Base-by-base conservation (phyloP, 73 alveolate species). In the Tetrahymena thermophila region DNA sequence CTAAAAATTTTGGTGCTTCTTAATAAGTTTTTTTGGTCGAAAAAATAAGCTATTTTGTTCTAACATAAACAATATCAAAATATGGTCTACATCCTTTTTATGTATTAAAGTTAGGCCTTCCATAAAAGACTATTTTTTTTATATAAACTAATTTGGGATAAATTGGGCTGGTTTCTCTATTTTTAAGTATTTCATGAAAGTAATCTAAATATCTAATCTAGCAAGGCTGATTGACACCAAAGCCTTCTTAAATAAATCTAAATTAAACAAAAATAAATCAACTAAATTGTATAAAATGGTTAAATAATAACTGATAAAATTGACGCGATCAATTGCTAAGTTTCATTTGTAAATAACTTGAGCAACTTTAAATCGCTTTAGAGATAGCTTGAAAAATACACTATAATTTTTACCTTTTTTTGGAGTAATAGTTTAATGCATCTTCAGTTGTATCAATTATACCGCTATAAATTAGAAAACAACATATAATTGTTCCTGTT, bases 401-500 rank as follows among this genome's bases (percentile, higher is more conserved):
- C 15, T 8, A 9, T 21, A 17, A n/a, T 23, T 9, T 71, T 71
- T 71, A 71, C 89, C 95, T 96, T 85, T 97, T 96, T 94, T 96
- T 94, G 5, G 98, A 97, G 93, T 98, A 98, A 93, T 94, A 98
- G 4, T 89, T 93, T 28, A 97, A 95, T 23, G 97, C 98, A 85
- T 97, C 98, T 57, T 35, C 93, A 0, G 97, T 97, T 43, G 85
- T 96, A 10, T 96, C 94, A 93, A 97, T 94, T 35, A 96, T 95
- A 7, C 99, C 98, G 23, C 97, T 56, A 94, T 94, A 98, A 94
- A 98, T 83, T 28, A 98, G 85, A 94, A 96, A 96, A 44, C 98
- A 97, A 84, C 98, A 95, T 23, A 98, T 98, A 37, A 97, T 95
- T 31, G 98, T 98, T 21, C 99, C 99, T 25, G 99, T 98, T 43